Evolutionary conservation across 441 rosid genomes (phyloP).

Genomic region (Rhodomyrtus psidioides): DNA sequence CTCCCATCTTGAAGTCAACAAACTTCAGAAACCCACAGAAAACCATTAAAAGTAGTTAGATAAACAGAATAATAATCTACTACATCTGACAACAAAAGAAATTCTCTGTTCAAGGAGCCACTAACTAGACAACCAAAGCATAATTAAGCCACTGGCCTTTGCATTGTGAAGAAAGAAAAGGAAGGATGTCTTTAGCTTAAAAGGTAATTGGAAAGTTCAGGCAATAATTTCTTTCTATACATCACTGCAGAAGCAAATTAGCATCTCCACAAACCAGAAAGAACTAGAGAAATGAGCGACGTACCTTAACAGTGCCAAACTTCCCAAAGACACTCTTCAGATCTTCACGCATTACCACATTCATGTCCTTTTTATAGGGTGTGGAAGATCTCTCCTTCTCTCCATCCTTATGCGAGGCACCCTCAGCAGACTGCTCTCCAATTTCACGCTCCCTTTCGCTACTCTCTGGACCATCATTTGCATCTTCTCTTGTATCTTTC

Average conservation of each 20-base stretch:
- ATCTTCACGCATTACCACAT: conserved; percentile 88
- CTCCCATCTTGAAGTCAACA: conserved; percentile 89
- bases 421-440: conserved; percentile 27
- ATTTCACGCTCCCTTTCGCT: conserved; percentile 5
- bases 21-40: conserved; percentile 29
- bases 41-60: neutral
- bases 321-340: conserved; percentile 59
- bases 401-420: conserved; percentile 15
- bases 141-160: neutral
- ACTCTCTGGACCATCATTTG: neutral
- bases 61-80: neutral
- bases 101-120: neutral
- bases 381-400: conserved; percentile 30
- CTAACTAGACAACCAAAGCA: neutral
- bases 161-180: neutral
- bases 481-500: conserved; percentile 13
- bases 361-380: conserved; percentile 39
- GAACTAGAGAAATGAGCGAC: neutral
- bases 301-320: conserved; percentile 83
- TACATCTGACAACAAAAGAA: neutral
- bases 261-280: neutral
- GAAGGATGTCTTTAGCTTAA: neutral
- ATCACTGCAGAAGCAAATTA: neutral
- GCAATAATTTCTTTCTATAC: neutral
- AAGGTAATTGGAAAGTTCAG: neutral